A percentile compares a stretch with the other conserved stretches of the same genome.
Evolutionary conservation across 257 asterid species (phyloP).

Genomic region (Forsythia viridissima): DNA sequence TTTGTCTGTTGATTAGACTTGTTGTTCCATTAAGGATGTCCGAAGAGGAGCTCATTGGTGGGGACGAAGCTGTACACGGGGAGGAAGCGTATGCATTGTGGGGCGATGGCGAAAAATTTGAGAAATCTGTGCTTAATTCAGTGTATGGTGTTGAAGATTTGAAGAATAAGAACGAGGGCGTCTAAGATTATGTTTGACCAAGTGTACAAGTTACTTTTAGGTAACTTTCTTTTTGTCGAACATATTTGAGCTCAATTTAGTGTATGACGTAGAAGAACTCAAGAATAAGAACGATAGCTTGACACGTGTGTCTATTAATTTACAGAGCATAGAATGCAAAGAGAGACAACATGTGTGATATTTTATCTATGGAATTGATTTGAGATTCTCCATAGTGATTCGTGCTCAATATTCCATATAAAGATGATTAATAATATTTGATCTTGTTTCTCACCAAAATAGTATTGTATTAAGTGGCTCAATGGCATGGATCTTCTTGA

Average conservation of each 20-base stretch:
- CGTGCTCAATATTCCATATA: background rate
- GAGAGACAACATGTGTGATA: background rate
- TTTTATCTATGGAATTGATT: background rate
- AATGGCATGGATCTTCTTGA: background rate
- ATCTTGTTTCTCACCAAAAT: background rate
- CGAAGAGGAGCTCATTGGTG: conserved; percentile 50
- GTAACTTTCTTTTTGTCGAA: background rate
- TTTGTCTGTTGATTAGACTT: conserved; percentile 58
- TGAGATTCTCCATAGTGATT: background rate
- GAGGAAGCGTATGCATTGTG: conserved; percentile 81
- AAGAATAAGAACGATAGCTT: conserved; percentile 22
- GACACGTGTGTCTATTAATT: background rate
- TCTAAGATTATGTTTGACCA: background rate
- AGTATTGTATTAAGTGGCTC: background rate
- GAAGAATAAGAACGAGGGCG: conserved; percentile 20
- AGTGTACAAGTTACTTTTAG: conserved; percentile 2
- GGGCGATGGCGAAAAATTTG: conserved; percentile 77
- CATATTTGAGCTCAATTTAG: conserved; percentile 27
- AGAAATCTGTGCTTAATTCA: conserved; percentile 42
- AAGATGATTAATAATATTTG: conserved; percentile 3
- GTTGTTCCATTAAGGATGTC: conserved; percentile 55
- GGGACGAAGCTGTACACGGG: conserved; percentile 80
- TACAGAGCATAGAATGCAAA: background rate
- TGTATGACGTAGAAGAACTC: conserved; percentile 33
- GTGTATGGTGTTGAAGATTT: conserved; percentile 39